Conservation (phyloP, 305 asterid genomes). For the Fraxinus paxiana region DNA sequence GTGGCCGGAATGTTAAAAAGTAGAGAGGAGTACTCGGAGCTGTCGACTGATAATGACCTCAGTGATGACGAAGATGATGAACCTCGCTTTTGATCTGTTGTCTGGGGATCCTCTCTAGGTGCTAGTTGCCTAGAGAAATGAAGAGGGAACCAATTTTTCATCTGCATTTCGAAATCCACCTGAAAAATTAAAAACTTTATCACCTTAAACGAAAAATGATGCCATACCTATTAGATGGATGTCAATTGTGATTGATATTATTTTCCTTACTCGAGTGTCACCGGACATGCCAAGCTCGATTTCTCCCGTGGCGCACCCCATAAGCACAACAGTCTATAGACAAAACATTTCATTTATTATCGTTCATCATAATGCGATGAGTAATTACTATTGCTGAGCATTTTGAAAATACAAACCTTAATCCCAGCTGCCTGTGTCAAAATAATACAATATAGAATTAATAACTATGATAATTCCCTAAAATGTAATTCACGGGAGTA, state of each 20-base stretch:
- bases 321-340: constrained; percentile 49
- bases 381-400: neutral
- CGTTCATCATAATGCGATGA: neutral
- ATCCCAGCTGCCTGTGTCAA: constrained; percentile 70
- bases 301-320: constrained; percentile 76
- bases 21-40: constrained; percentile 47
- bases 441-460: neutral
- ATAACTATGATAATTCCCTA: neutral
- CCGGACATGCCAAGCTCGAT: constrained; percentile 63
- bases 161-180: constrained; percentile 49
- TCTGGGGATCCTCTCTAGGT: constrained; percentile 14
- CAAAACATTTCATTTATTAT: neutral
- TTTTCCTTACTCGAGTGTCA: constrained; percentile 38
- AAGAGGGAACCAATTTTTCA: constrained; percentile 39
- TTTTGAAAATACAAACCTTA: constrained; percentile 41
- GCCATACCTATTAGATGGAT: neutral
- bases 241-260: too few species aligned
- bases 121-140: constrained; percentile 30
- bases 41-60: constrained; percentile 59
- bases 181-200: constrained; percentile 5
- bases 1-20: constrained; percentile 33
- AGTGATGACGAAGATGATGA: constrained; percentile 60
- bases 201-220: neutral
- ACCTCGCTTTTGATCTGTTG: constrained; percentile 31
- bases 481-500: neutral